Evolutionary conservation across 768 basidiomycete genomes (phyloP).

Genomic region (Serendipita indica): DNA sequence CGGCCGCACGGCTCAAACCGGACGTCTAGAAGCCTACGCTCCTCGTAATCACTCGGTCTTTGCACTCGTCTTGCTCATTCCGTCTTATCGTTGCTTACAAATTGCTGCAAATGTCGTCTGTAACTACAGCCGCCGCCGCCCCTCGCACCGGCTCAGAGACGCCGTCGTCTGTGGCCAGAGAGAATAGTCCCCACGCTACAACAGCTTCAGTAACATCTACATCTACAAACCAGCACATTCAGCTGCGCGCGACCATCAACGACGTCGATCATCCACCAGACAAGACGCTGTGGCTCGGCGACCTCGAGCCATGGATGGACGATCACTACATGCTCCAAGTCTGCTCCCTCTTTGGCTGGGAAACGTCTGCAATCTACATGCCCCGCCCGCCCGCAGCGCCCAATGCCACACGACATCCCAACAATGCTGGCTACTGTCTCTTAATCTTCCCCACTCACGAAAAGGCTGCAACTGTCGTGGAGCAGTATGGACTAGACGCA

Average conservation of each 20-base stretch:
- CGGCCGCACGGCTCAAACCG: no score
- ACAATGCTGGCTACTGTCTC: slow-evolving; percentile 81
- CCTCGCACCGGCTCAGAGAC: slow-evolving; percentile 5
- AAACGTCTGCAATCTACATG: slow-evolving; percentile 50
- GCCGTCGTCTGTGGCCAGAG: neutral
- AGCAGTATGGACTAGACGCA: slow-evolving; percentile 38
- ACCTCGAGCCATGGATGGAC: slow-evolving; percentile 94
- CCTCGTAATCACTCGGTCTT: neutral
- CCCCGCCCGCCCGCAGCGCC: slow-evolving; percentile 47
- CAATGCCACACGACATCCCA: slow-evolving; percentile 45
- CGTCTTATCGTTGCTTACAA: neutral
- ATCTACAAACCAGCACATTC: neutral
- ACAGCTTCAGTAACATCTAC: neutral
- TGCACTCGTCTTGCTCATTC: neutral
- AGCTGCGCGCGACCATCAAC: slow-evolving; percentile 4
- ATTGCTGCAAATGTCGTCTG: neutral
- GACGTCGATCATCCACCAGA: slow-evolving; percentile 4
- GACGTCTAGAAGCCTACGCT: neutral
- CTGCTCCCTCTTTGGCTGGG: slow-evolving; percentile 78
- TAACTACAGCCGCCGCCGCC: neutral
- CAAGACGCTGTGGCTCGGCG: slow-evolving; percentile 65
- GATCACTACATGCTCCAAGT: slow-evolving; percentile 88
- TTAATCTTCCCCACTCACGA: slow-evolving; percentile 65
- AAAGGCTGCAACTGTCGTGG: slow-evolving; percentile 54
- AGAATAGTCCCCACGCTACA: neutral